Base-by-base conservation (phyloP, 2,329 filamentous ascomycete genomes). In the Tolypocladium album region DNA sequence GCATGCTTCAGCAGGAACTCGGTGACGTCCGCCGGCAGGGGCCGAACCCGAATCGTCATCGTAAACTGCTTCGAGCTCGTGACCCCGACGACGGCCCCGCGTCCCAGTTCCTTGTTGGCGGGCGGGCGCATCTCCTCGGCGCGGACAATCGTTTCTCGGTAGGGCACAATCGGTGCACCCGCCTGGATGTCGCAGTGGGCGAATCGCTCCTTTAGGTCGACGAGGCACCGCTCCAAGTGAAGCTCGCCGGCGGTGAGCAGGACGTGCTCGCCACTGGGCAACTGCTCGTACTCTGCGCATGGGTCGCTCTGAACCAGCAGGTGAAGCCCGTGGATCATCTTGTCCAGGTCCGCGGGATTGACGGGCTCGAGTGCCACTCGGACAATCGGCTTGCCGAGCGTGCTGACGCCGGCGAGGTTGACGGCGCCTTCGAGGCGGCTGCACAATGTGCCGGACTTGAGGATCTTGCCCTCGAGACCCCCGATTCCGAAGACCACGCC, bases 401-500 rank as follows among this genome's bases (percentile, higher is more conserved):
- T 86, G 59, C 78, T 81, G 20, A 97, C 86, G 64, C 93, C 93
- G 0, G 92, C 94, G 58, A 99, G 78, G 74, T 99, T 99, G 66
- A 95, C 86, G 8, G 90, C 87, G 20, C 94, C 94, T 56, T 91
- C 88, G 0, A 95, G 77, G 64, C 89, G 88, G 64, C 90, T 96
- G 76, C 92, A 97, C 4, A 99, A 79, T 0, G 94, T 99, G 15
- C 92, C 94, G 1, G 92, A 95, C 72, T 99, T 99, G 59, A 99
- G 81, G n/a, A 99, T 88, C 62, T 93, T 88, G 20, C 92, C 93
- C 69, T 94, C 92, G 1, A 99, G 83, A 2, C 94, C 94, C 39
- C 88, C 91, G 59, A 99, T 94, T 31, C 94, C 94, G 69, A 99
- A 97, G 5, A 99, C 89, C 9, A 96, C 92, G 52, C 94, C 94